Percentiles rank a stretch among this genome's conserved stretches.
Evolutionary conservation across 2,329 filamentous ascomycete species (phyloP).

Genomic region (Neonectria punicea): DNA sequence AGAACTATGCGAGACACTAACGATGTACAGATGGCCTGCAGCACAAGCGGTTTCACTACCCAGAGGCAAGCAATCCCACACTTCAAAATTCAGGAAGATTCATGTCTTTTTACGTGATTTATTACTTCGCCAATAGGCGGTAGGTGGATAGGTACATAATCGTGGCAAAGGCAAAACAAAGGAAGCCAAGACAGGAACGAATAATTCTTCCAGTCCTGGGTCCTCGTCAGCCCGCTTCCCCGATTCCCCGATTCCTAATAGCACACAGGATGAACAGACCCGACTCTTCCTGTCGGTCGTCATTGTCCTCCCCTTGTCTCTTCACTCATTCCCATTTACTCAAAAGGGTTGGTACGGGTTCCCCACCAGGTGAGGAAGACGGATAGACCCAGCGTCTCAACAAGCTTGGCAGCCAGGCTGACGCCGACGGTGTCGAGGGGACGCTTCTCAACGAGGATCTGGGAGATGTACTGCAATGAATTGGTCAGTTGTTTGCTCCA

Average conservation of each 20-base stretch:
- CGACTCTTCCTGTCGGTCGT: not conserved
- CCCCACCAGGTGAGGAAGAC: constrained; percentile 98
- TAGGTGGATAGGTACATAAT: constrained; percentile 1
- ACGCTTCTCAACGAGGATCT: constrained; percentile 91
- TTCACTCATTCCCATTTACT: constrained; percentile 61
- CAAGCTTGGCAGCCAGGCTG: constrained; percentile 82
- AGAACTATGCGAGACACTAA: too few species aligned
- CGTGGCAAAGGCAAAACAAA: not conserved
- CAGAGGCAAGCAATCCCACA: too few species aligned
- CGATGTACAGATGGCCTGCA: too few species aligned
- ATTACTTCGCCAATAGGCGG: constrained; percentile 8
- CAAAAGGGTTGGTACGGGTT: constrained; percentile 91
- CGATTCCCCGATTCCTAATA: constrained; percentile 17
- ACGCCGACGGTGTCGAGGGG: constrained; percentile 91
- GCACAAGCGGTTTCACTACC: too few species aligned
- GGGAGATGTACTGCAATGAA: constrained; percentile 76
- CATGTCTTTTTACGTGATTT: not conserved
- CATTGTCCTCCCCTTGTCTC: constrained; percentile 13
- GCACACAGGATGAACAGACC: constrained; percentile 25
- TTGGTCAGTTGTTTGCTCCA: constrained; percentile 26
- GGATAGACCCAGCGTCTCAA: constrained; percentile 93
- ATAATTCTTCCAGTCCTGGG: not conserved
- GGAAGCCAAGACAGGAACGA: not conserved
- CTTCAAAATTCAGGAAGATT: too few species aligned
- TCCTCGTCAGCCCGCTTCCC: not conserved